These are phyloP conservation scores for Podaxis sp. DNA, from an alignment of 768 basidiomycete genomes.

Conservation along the genomic window DNA sequence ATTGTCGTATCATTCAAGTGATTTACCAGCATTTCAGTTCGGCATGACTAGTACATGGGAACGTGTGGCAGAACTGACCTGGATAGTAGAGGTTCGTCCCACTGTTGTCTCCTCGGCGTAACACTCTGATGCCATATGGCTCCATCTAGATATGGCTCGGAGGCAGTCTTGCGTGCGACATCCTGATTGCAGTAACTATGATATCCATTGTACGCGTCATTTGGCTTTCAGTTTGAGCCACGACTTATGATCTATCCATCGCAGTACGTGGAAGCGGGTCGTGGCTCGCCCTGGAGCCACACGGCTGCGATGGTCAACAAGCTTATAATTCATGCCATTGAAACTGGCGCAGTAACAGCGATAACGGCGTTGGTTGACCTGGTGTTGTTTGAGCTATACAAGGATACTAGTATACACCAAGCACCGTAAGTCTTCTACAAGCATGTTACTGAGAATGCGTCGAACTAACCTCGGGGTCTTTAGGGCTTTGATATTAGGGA, in stretches of 20 bases:
- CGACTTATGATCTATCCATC: not conserved
- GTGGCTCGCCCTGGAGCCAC: conserved; percentile 13
- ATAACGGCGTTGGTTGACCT: conserved; percentile 11
- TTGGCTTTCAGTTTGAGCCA: not conserved
- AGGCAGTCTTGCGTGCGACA: conserved; percentile 14
- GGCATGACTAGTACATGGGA: conserved; percentile 4
- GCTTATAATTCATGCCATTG: conserved; percentile 15
- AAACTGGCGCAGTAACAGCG: conserved; percentile 17
- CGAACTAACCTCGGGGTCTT: not conserved
- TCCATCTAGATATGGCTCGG: conserved; percentile 11
- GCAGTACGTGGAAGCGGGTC: conserved; percentile 10
- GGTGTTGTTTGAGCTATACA: conserved; percentile 10
- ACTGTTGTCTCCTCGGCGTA: not conserved
- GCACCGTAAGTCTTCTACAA: conserved; percentile 4
- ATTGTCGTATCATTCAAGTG: not conserved
- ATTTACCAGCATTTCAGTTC: not conserved
- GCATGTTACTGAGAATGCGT: not conserved
- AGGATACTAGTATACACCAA: conserved; percentile 8
- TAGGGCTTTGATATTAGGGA: conserved; percentile 7
- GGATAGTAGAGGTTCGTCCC: conserved; percentile 1
- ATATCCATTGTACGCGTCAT: conserved; percentile 12
- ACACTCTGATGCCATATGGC: not conserved
- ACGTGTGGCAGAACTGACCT: not conserved
- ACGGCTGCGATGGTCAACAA: conserved; percentile 15
- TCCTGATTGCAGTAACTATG: conserved; percentile 15